phyloP scores from a whole-genome alignment of 2,329 filamentous ascomycete genomes.

The Decorospora gaudefroyi region DNA sequence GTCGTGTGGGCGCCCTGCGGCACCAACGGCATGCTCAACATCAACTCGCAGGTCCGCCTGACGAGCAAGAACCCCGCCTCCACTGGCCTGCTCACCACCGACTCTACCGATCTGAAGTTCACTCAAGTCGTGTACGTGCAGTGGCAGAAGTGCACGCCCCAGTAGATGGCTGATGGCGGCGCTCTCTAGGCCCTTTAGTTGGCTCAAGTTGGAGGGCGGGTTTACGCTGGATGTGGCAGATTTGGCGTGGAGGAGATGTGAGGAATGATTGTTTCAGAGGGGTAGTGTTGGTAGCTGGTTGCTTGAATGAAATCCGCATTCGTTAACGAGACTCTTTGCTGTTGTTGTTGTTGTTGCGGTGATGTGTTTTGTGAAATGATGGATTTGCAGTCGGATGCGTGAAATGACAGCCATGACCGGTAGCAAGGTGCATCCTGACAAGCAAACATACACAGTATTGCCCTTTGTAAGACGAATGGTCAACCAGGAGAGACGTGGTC shows the following conservation, averaged over 20 bases:
- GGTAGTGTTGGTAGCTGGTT: constrained; percentile 9
- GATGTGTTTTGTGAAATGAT: background rate
- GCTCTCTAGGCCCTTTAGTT: constrained; percentile 11
- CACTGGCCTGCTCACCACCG: constrained; percentile 53
- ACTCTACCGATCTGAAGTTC: constrained; percentile 57
- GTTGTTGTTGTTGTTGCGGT: background rate
- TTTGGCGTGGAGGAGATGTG: constrained; percentile 16
- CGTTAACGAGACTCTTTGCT: no score
- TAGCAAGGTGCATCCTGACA: no score
- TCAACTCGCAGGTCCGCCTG: constrained; percentile 58
- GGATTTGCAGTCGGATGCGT: background rate
- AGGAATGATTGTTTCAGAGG: constrained; percentile 6
- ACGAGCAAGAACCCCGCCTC: constrained; percentile 37
- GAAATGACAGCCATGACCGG: no score
- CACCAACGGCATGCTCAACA: constrained; percentile 56
- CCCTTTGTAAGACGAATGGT: no score
- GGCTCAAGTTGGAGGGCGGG: constrained; percentile 13
- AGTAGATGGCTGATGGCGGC: constrained; percentile 23
- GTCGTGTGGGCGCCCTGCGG: constrained; percentile 60
- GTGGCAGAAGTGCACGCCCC: constrained; percentile 50
- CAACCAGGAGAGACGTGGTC: constrained; percentile 4
- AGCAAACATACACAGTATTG: background rate
- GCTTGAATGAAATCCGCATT: constrained; percentile 19
- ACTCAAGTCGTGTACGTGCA: constrained; percentile 51
- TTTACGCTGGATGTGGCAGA: constrained; percentile 6